Evolutionary conservation across 1,284 basidiomycete species (phyloP).

Genomic region (Cutaneotrichosporon sp.): DNA sequence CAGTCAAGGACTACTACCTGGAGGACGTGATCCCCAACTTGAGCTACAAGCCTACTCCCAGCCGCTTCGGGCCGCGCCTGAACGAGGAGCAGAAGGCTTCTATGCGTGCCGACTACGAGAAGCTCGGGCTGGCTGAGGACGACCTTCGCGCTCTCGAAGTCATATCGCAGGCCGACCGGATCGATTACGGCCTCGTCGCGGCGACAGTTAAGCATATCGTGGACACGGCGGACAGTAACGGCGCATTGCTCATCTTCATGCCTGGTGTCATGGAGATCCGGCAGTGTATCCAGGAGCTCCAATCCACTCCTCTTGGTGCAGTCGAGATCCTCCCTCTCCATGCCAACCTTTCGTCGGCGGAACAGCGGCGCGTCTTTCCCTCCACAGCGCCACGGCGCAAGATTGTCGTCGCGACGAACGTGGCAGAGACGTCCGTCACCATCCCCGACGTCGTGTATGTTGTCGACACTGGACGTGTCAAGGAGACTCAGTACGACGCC

Average conservation of each 20-base stretch:
- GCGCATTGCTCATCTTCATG: constrained; percentile 81
- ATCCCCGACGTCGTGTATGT: constrained; percentile 88
- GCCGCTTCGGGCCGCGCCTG: constrained; percentile 54
- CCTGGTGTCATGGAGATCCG: constrained; percentile 85
- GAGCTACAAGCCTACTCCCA: constrained; percentile 53
- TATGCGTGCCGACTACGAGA: constrained; percentile 58
- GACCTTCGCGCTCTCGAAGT: constrained; percentile 62
- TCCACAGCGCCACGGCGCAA: constrained; percentile 68
- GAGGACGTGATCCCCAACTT: constrained; percentile 70
- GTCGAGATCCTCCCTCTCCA: constrained; percentile 78
- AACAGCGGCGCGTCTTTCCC: constrained; percentile 84
- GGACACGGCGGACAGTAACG: constrained; percentile 55
- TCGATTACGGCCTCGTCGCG: constrained; percentile 77
- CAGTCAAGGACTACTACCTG: constrained; percentile 74
- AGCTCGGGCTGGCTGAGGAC: constrained; percentile 60
- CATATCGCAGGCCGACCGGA: constrained; percentile 63
- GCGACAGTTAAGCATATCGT: constrained; percentile 67
- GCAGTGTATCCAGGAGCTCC: constrained; percentile 71
- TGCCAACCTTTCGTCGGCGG: constrained; percentile 80
- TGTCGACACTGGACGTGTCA: constrained; percentile 81
- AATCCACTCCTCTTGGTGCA: constrained; percentile 51
- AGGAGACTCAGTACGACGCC: constrained; percentile 81
- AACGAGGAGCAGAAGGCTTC: constrained; percentile 58
- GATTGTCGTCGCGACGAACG: constrained; percentile 85
- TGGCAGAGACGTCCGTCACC: constrained; percentile 84